Evolutionary conservation across 768 basidiomycete species (phyloP).

Genomic region (Galerina sulciceps): DNA sequence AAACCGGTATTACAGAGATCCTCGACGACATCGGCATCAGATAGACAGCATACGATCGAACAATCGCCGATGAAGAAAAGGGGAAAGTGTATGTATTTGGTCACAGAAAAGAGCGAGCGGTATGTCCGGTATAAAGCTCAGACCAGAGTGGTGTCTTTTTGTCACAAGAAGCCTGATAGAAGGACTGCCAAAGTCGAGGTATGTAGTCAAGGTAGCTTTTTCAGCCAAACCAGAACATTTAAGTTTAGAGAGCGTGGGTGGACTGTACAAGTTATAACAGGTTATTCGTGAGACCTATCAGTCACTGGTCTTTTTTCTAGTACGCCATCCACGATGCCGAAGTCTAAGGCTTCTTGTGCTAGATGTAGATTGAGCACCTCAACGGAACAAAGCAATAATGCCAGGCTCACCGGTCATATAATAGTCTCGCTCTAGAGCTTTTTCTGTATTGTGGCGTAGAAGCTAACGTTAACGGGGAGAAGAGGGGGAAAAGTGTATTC

Average conservation of each 20-base stretch:
- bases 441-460: conserved; percentile 55
- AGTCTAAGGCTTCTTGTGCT: conserved; percentile 88
- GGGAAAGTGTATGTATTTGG: not conserved
- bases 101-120: not conserved
- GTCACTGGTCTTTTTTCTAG: conserved; percentile 75
- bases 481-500: conserved; percentile 28
- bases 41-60: conserved; percentile 9
- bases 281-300: conserved; percentile 34
- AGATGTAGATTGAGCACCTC: conserved; percentile 24
- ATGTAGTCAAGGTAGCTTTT: not conserved
- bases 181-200: not conserved
- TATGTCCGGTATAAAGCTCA: conserved; percentile 5
- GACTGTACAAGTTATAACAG: conserved; percentile 8
- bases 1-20: conserved; percentile 6
- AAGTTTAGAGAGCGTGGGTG: conserved; percentile 1
- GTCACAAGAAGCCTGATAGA: not conserved
- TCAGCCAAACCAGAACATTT: not conserved
- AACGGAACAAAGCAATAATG: conserved; percentile 18
- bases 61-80: conserved; percentile 13
- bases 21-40: conserved; percentile 7
- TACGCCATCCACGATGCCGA: conserved; percentile 94
- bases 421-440: conserved; percentile 91
- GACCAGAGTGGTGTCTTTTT: conserved; percentile 3
- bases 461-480: conserved; percentile 19
- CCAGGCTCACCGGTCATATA: conserved; percentile 82